Base-by-base conservation (phyloP, 2,329 filamentous ascomycete species). In the Alternaria metachromatica region DNA sequence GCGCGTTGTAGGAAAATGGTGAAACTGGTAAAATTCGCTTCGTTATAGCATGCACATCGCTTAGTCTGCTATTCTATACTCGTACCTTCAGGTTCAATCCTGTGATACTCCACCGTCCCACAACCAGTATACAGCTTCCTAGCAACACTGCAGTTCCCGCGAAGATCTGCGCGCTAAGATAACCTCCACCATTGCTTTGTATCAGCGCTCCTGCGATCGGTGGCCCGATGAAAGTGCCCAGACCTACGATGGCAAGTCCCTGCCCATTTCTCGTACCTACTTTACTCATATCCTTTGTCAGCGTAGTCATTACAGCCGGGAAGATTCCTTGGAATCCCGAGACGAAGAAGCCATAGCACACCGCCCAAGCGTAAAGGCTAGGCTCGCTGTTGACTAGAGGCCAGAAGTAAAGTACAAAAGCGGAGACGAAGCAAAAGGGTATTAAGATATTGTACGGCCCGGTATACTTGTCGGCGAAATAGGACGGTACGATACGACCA, bases 401-500 rank as follows among this genome's bases (percentile, higher is more conserved):
- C 89, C 89, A 91, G 56, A 82, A 83, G 68, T 84, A 88, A 33
- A 88, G 76, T 62, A 87, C 78, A 13, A 85, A 73, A 2, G 82
- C 81, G 4, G 85, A 80, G 5, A 82, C 62, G 11, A 84, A 73
- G 3, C 80, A 81, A 54, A 84, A 83, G 0, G 87, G 83, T n/a
- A 88, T 83, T 25, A 88, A 81, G 2, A 84, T 82, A 68, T 89
- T 89, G 51, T 89, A 79, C 0, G 86, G 82, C 0, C 88, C 88
- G 3, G 86, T 76, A 56, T 68, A 78, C 7, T 78, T 81, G 72
- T 89, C 87, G 0, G 87, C 87, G 6, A 89, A 69, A 63, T 83
- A 83, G 12, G 84, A 85, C 0, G 85, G 83, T 1, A 88, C 66
- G 1, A 87, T 76, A 0, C 88, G 86, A n/a, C 84, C 82, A 0